Base-by-base conservation (phyloP, 345 rosid species). In the Eucalyptus camaldulensis region DNA sequence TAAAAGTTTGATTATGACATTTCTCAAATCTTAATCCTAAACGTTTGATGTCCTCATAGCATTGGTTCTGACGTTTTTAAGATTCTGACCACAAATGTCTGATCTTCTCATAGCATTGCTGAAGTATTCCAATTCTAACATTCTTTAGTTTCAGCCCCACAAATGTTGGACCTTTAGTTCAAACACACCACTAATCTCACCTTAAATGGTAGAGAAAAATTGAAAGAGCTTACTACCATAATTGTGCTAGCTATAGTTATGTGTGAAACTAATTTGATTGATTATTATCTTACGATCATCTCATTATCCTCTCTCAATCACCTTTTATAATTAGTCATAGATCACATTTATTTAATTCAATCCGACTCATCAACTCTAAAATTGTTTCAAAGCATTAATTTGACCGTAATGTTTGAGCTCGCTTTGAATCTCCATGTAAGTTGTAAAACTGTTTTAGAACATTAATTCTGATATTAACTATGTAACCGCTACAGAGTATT, bases 11-110 rank as follows among this genome's bases (percentile, higher is more conserved):
- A 27, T 56, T 56, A 56, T 24, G 29, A 56, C 62, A 24, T 56
- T 56, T 21, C 24, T 56, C 12, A 2, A 24, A 56, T 56, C 27
- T 5, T 56, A 24, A 56, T 0, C 62, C 1, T 24, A 1, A 56
- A 56, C 1, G 3, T 56, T 0, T 9, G 1, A 56, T 56, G 29
- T 56, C 13, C 29, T 56, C 27, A 0, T 56, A 56, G 62, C 62
- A 24, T 56, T 56, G 13, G 13, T 22, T 56, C 6, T 24, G 0
- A 22, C 0, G 1, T 56, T 56, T 2, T 56, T 56, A 0, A 56
- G 13, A 22, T 56, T 56, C 6, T 9, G 6, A 56, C 29, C 62
- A 9, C 29, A 56, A 56, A 56, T 4, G 62, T 24, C 2, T 24
- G 3, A 54, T 54, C 62, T 56, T 24, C 62, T 22, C 27, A 56